Evolutionary conservation across 2,329 filamentous ascomycete genomes (phyloP), one percentile per base, ranked within the genome.

Genomic region (Diaporthe caulivora): DNA sequence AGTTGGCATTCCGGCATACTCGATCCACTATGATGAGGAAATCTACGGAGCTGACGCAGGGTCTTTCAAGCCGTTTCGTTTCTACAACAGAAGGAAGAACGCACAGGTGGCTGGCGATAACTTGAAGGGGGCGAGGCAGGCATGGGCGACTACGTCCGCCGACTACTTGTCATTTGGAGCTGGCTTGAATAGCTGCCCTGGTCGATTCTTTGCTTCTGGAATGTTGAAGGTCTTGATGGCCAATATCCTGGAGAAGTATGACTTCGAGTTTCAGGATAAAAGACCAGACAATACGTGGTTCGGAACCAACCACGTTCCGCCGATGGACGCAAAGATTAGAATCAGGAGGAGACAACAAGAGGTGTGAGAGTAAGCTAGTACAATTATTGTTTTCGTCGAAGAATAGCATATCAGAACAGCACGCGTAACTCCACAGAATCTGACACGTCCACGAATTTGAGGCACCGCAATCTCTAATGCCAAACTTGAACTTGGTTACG

Each of bases 161-260:
- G 81, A 83, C 34, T 80, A 78, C 37, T 54, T 78, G 21, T 77
- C 75, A 10, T 86, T 84, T 73, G 84, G 84, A 1, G 79, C 84
- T 74, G 84, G 84, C 0, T 75, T 77, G 7, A 81, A 84, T 71
- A 81, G 83, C 0, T 85, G 83, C 58, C 83, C 83, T 0, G 83
- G 83, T 0, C 74, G 83, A 1, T 84, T 83, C 76, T 84, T 84
- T 77, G 82, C 82, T 2, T 76, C 78, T 7, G 80, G 79, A 55
- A 79, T 82, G 77, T 78, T 84, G 24, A 84, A 85, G 79, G 72
- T 79, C 2, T 75, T 80, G 76, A 74, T 80, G 24, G 78, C 78
- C n/a, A 77, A 79, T 51, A 65, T 79, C 31, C 29, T 80, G 17
- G 34, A 73, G 67, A 70, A 77, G 60, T 80, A 79, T 57, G 79